Conservation (phyloP, 108 stramenopile genomes). For the Pseudonitzschia multiseries region DNA sequence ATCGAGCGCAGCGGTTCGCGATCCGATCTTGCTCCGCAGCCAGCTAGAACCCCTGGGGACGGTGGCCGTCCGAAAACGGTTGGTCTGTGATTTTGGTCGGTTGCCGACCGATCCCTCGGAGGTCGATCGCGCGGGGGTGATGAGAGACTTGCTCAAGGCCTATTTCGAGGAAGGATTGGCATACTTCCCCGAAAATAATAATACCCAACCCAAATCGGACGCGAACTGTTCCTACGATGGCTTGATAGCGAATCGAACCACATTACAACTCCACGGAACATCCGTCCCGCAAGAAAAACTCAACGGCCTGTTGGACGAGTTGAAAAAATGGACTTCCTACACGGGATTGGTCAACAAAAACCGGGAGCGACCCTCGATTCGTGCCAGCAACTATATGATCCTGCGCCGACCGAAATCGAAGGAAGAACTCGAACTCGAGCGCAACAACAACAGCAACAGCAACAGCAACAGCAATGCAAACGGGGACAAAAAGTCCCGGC, state of each 20-base stretch:
- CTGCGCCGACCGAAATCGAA: slow-evolving; percentile 19
- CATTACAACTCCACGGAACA: slow-evolving; percentile 19
- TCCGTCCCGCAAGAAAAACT: slow-evolving; percentile 25
- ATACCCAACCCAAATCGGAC: too few species aligned
- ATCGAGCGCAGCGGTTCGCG: slow-evolving; percentile 19
- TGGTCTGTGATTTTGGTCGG: slow-evolving; percentile 47
- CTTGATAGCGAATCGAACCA: slow-evolving; percentile 4
- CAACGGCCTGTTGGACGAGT: slow-evolving; percentile 28
- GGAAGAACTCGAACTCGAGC: neutral
- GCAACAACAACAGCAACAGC: too few species aligned
- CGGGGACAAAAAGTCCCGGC: slow-evolving; percentile 2
- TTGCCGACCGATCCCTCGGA: slow-evolving; percentile 19
- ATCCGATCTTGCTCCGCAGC: slow-evolving; percentile 53
- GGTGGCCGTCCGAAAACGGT: slow-evolving; percentile 43
- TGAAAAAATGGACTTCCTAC: slow-evolving; percentile 30
- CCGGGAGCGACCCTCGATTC: slow-evolving; percentile 54
- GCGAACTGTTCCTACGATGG: too few species aligned
- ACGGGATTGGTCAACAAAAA: slow-evolving; percentile 23
- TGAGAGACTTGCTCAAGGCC: slow-evolving; percentile 39
- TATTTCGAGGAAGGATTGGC: slow-evolving; percentile 28
- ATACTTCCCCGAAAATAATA: neutral
- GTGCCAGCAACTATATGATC: slow-evolving; percentile 62
- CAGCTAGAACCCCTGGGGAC: slow-evolving; percentile 64
- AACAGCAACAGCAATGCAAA: neutral
- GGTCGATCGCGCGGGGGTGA: slow-evolving; percentile 39